Percentiles rank a stretch among this genome's conserved stretches.
phyloP scores from a whole-genome alignment of 2,329 filamentous ascomycete genomes.

The Oidium heveae region DNA sequence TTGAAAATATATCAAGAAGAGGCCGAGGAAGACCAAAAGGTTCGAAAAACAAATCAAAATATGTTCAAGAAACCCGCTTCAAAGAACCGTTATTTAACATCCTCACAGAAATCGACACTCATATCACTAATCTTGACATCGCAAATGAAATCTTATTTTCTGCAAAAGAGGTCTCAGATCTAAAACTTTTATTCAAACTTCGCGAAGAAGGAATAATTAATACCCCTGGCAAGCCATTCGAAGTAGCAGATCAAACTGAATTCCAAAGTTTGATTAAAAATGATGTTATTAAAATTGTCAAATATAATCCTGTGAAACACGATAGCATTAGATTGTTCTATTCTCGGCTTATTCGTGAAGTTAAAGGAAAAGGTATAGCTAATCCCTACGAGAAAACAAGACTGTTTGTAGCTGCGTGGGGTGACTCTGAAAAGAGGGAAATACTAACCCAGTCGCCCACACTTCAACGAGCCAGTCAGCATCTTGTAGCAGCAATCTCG shows the following conservation, averaged over 20 bases:
- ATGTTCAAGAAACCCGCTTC: neutral
- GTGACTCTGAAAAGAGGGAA: too few relatives aligned
- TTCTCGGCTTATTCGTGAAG: too few relatives aligned
- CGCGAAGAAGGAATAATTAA: neutral
- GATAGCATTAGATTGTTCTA: too few relatives aligned
- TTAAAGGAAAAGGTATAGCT: too few relatives aligned
- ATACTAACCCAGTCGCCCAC: neutral
- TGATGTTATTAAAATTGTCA: neutral
- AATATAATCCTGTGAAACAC: too few relatives aligned
- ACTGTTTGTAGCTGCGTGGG: too few relatives aligned
- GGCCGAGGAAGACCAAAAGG: too few relatives aligned
- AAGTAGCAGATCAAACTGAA: neutral
- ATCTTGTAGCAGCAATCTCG: neutral
- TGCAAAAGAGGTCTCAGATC: neutral
- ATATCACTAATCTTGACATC: neutral
- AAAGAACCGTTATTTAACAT: neutral
- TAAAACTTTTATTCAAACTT: neutral
- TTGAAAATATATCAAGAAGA: neutral
- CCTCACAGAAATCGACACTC: neutral
- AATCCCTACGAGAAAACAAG: too few relatives aligned
- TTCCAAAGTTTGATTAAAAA: conserved; percentile 1
- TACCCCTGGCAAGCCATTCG: neutral
- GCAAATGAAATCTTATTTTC: neutral
- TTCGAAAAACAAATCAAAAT: neutral
- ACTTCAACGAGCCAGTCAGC: neutral